These are phyloP conservation scores for Urtica urens DNA, from an alignment of 306 rosid species.

Conservation along the genomic window DNA sequence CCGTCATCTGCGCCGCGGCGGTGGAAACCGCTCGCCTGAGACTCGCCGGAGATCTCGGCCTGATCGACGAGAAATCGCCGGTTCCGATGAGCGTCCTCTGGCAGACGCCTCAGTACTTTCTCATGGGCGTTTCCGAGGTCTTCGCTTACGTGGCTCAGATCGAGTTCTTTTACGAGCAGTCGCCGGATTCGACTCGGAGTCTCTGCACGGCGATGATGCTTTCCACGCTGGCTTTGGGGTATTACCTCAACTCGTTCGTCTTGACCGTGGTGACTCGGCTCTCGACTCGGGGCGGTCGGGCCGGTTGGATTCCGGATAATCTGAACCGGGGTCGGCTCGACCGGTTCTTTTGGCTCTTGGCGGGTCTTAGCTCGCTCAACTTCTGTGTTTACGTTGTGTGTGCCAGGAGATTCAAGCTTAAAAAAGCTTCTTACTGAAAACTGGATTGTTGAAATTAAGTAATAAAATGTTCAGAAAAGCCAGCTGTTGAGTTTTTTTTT, in stretches of 20 bases:
- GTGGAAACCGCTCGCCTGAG: conserved; percentile 17
- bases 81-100: conserved; percentile 65
- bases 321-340: conserved; percentile 76
- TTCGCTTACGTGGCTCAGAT: conserved; percentile 72
- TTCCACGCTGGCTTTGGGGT: conserved; percentile 56
- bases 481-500: no score
- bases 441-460: no score
- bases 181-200: conserved; percentile 93
- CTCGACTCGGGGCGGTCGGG: conserved; percentile 39
- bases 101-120: conserved; percentile 86
- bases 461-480: no score
- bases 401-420: conserved; percentile 43
- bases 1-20: conserved; percentile 24
- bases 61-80: conserved; percentile 42
- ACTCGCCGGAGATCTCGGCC: conserved; percentile 34
- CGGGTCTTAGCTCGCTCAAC: conserved; percentile 65
- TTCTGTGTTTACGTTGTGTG: conserved; percentile 46
- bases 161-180: conserved; percentile 89
- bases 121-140: conserved; percentile 72
- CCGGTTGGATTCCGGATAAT: conserved; percentile 84
- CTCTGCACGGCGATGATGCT: conserved; percentile 82
- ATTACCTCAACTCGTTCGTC: conserved; percentile 72
- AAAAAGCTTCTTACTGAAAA: background rate
- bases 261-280: conserved; percentile 59
- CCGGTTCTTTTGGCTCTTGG: conserved; percentile 76